Evolutionary conservation across 345 rosid genomes (phyloP).

Genomic region (Tarenaya hassleriana): DNA sequence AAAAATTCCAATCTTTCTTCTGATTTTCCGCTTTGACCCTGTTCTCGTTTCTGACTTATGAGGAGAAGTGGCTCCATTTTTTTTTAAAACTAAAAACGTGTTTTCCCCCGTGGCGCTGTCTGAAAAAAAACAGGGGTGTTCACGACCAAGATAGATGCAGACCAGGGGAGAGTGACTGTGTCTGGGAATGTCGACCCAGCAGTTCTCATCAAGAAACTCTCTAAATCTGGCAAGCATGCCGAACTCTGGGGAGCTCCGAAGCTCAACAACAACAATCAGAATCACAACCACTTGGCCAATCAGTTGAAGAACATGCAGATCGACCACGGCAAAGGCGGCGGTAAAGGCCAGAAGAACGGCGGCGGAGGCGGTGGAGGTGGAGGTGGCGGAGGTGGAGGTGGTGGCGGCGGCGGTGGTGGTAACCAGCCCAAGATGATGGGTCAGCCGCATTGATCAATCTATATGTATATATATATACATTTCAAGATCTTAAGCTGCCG

Average conservation of each 20-base stretch:
- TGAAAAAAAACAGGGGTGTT: slow-evolving; percentile 55
- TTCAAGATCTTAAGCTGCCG: slow-evolving; percentile 65
- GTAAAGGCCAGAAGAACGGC: slow-evolving; percentile 48
- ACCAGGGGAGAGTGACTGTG: slow-evolving; percentile 79
- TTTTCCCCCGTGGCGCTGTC: slow-evolving; percentile 10
- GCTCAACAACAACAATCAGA: slow-evolving; percentile 35
- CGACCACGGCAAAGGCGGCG: slow-evolving; percentile 51
- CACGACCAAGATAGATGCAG: slow-evolving; percentile 64
- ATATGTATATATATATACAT: too few species aligned
- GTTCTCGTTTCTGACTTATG: not conserved
- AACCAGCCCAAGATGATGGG: slow-evolving; percentile 26
- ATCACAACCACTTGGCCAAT: slow-evolving; percentile 47
- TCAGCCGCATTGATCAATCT: slow-evolving; percentile 44
- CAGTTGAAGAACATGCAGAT: slow-evolving; percentile 76
- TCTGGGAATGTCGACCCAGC: slow-evolving; percentile 65
- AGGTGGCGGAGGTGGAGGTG: not conserved
- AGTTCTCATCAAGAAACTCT: slow-evolving; percentile 73
- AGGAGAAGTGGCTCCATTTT: too few species aligned
- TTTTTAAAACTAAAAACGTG: too few species aligned
- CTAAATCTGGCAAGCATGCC: slow-evolving; percentile 89
- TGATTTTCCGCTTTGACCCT: too few species aligned
- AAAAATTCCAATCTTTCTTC: too few species aligned
- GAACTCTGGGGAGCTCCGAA: slow-evolving; percentile 79
- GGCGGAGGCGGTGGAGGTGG: slow-evolving; percentile 25
- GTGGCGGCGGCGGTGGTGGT: not conserved